phyloP scores from a whole-genome alignment of 306 rosid genomes.

The Glycine tomentella region DNA sequence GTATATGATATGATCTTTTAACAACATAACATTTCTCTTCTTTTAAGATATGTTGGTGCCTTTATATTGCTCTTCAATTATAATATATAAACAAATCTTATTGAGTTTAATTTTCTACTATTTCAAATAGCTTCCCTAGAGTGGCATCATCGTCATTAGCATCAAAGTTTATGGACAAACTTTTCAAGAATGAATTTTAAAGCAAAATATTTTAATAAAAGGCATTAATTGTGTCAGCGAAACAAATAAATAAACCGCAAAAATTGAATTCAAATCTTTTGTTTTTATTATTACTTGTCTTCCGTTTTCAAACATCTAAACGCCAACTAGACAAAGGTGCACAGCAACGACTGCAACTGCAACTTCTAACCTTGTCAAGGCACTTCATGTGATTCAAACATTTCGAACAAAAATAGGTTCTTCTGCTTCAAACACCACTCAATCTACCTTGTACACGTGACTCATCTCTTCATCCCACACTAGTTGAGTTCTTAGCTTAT shows the following conservation, averaged over 20 bases:
- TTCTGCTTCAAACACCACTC: constrained; percentile 12
- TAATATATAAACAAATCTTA: no score
- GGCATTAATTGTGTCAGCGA: constrained; percentile 29
- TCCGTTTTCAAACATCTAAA: constrained; percentile 58
- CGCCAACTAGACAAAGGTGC: constrained; percentile 44
- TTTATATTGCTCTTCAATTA: no score
- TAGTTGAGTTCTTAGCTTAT: constrained; percentile 39
- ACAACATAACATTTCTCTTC: neutral
- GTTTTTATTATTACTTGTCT: constrained; percentile 22
- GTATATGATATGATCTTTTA: neutral
- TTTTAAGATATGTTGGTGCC: neutral
- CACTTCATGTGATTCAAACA: constrained; percentile 40
- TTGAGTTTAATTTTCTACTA: neutral
- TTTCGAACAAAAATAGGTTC: constrained; percentile 11
- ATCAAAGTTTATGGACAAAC: constrained; percentile 18
- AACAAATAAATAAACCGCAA: constrained; percentile 44
- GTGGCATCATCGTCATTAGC: constrained; percentile 39
- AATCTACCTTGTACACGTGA: constrained; percentile 6
- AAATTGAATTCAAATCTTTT: constrained; percentile 55
- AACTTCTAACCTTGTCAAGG: constrained; percentile 41
- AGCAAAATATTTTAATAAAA: constrained; percentile 12
- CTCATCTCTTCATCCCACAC: constrained; percentile 34
- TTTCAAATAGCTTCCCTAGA: neutral
- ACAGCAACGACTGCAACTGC: constrained; percentile 22
- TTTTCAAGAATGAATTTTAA: neutral